Evolutionary conservation across 345 rosid species (phyloP), one percentile per base, ranked within the genome.

Genomic region (Citrus australasica): DNA sequence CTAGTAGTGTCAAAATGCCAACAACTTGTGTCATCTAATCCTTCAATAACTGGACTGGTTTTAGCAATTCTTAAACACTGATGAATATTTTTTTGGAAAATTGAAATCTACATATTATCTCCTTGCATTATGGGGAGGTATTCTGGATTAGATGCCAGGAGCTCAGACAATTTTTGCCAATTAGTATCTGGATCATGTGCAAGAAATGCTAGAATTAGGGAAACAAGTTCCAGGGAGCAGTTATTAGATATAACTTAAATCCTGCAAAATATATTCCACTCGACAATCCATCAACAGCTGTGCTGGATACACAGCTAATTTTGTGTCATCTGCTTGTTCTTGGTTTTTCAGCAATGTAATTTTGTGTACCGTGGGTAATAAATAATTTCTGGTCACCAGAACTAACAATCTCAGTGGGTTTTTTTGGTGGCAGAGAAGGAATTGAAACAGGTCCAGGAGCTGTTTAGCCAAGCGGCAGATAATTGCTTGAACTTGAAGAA

Each of bases 401-500:
- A 67, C 51, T 33, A 27, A 30, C 32, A 48, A 40, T 65, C 58
- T 27, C 25, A 7, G 17, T 25, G 59, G n/a, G 32, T 67, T 75
- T 69, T 69, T 55, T 35, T 76, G 79, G 69, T 83, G 16, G n/a
- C 92, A 95, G 99, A 95, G 83, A 92, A 83, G 81, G 99, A 93
- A 81, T 75, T 95, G 53, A 90, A 91, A 82, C 94, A 85, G 85
- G 97, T 95, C 17, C 96, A 92, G 81, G 92, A 90, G 86, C 81
- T 93, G 79, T 95, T 92, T 83, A 79, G 91, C 80, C 88, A 92
- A 77, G 92, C 98, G 28, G 90, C 92, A 46, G 98, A 95, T 85
- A 93, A 87, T 75, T 92, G 94, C 86, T 79, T 93, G 80, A 93
- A 93, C 89, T 75, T 92, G 89, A 91, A 90, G 92, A 95, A 88